Evolutionary conservation across 768 basidiomycete genomes (phyloP).

Genomic region (Leccinellum albellum): DNA sequence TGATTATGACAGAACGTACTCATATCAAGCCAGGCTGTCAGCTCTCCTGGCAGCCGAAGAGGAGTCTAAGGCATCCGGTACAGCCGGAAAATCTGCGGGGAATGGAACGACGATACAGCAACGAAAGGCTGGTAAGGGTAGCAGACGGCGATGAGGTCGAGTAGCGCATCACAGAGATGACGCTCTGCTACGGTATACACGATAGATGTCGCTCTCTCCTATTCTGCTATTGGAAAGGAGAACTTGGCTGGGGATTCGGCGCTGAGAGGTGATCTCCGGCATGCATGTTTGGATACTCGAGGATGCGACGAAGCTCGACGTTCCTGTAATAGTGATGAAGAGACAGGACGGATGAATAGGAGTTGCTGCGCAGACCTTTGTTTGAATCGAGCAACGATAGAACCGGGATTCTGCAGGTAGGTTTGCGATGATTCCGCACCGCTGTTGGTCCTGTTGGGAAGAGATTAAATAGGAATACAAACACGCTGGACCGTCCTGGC

Average conservation of each 20-base stretch:
- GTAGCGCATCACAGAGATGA: background rate
- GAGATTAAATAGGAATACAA: background rate
- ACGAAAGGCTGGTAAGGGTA: constrained; percentile 36
- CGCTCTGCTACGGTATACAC: background rate
- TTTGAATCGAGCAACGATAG: constrained; percentile 60
- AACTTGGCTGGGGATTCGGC: constrained; percentile 11
- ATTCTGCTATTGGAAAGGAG: constrained; percentile 2
- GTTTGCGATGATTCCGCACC: constrained; percentile 29
- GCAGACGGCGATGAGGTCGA: constrained; percentile 29
- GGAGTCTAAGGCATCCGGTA: constrained; percentile 30
- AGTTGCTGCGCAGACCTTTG: constrained; percentile 45
- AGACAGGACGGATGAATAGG: constrained; percentile 1
- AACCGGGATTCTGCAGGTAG: constrained; percentile 39
- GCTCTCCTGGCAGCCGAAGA: constrained; percentile 41
- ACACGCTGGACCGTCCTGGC: background rate
- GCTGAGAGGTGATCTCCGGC: constrained; percentile 1
- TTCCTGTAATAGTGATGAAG: constrained; percentile 39
- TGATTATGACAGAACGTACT: constrained; percentile 1
- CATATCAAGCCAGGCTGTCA: constrained; percentile 36
- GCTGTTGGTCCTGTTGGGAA: constrained; percentile 7
- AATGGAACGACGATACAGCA: constrained; percentile 24
- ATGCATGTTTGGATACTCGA: constrained; percentile 44
- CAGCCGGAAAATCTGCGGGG: constrained; percentile 15
- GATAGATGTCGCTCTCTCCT: background rate
- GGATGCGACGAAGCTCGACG: constrained; percentile 49